Evolutionary conservation across 2,329 filamentous ascomycete species (phyloP), one percentile per base, ranked within the genome.

Genomic region (Sporothrix mexicana): DNA sequence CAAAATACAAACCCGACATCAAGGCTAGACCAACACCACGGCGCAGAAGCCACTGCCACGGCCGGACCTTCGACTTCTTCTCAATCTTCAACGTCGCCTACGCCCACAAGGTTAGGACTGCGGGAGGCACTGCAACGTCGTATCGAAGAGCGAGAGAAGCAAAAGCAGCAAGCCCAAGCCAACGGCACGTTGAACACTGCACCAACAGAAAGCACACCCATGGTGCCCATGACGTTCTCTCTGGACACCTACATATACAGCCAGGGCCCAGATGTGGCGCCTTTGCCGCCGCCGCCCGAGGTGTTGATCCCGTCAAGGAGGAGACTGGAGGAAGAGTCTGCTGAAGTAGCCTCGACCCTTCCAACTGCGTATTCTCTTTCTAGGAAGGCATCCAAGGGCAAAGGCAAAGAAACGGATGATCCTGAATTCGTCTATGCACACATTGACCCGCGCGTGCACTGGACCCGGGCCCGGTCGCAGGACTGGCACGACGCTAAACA

Each of bases 361-460:
- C 25, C 43, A 25, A 71, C 23, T 1, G 8, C 12, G 45, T 71
- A 41, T 20, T 43, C 68, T 53, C 7, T 25, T 13, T 69, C 30
- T 8, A 36, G 25, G 9, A 41, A 25, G 17, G 20, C 13, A 3
- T 7, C 57, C 12, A n/a, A 36, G 30, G 30, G 3, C 30, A 30
- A 66, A 25, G 41, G 41, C 61, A 36, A 36, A 36, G 30, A 36
- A 36, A 36, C 30, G 30, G 30, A 36, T 7, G 30, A 36, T 6
- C 10, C 45, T 9, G 23, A 20, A 12, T 66, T 13, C 8, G 25
- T 74, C 23, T 89, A 83, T 75, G 79, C 82, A 0, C 80, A 83
- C 66, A 80, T 88, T 2, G 85, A 90, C 77, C 88, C 87, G 0
- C 83, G 83, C 1, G 81, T 85, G 1, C 85, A 87, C 69, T 85